Evolutionary conservation across 257 asterid species (phyloP).

Genomic region (Rubia yunnanensis): DNA sequence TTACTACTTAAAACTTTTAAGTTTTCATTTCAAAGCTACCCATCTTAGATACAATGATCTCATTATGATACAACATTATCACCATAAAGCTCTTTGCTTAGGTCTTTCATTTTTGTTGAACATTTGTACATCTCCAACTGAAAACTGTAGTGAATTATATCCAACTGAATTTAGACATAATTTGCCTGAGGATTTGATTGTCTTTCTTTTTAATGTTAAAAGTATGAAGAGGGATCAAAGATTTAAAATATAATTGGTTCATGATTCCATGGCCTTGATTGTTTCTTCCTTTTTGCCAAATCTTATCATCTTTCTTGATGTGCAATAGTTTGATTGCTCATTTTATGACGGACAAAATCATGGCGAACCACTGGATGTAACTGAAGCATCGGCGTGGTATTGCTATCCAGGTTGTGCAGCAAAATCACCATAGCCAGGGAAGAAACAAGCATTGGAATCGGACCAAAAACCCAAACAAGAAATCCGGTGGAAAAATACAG

Average conservation of each 20-base stretch:
- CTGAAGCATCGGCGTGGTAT: conserved; percentile 19
- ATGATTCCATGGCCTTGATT: neutral
- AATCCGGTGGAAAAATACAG: conserved; percentile 39
- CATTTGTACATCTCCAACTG: neutral
- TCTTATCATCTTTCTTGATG: conserved; percentile 1
- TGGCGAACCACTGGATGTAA: neutral
- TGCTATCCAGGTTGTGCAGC: conserved; percentile 36
- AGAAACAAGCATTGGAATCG: conserved; percentile 56
- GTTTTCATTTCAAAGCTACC: neutral
- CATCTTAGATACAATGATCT: neutral
- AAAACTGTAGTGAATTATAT: neutral
- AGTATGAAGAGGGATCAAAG: neutral
- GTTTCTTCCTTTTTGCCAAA: conserved; percentile 2
- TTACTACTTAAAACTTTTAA: neutral
- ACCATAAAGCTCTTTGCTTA: neutral
- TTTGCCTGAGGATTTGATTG: neutral
- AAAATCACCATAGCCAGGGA: conserved; percentile 37
- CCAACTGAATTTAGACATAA: neutral
- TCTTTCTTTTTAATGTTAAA: neutral
- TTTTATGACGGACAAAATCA: conserved; percentile 11
- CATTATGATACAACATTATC: neutral
- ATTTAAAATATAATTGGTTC: neutral
- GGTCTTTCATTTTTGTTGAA: neutral
- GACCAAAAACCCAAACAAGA: conserved; percentile 62
- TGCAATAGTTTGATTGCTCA: conserved; percentile 9